Evolutionary conservation across 2,329 filamentous ascomycete species (phyloP).

Genomic region (Xylaria sp.): DNA sequence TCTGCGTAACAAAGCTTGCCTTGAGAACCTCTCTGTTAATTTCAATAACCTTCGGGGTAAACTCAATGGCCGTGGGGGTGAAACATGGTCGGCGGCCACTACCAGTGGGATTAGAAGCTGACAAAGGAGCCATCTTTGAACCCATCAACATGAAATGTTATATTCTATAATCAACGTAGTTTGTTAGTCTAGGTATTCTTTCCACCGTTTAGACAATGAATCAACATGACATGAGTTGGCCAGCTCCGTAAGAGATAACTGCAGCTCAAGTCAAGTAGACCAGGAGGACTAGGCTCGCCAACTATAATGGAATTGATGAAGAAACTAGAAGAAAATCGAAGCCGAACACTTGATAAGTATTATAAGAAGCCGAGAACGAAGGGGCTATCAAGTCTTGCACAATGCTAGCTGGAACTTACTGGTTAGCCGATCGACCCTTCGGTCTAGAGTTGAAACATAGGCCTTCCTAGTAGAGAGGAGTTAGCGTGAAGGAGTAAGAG

Average conservation of each 20-base stretch:
- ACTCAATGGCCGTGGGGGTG: slow-evolving; percentile 24
- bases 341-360: not conserved
- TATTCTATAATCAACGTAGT: not conserved
- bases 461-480: not conserved
- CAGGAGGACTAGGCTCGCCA: no score
- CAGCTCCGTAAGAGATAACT: not conserved
- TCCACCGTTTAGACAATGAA: not conserved
- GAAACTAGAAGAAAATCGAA: not conserved
- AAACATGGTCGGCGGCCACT: slow-evolving; percentile 1
- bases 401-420: not conserved
- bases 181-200: not conserved
- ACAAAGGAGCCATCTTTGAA: slow-evolving; percentile 10
- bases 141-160: not conserved
- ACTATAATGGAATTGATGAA: not conserved
- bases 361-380: not conserved
- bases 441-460: not conserved
- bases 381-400: not conserved
- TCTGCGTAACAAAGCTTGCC: slow-evolving; percentile 40
- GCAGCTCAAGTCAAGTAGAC: not conserved
- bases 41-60: slow-evolving; percentile 12
- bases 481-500: not conserved
- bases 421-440: not conserved
- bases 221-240: not conserved
- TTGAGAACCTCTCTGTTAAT: slow-evolving; percentile 31
- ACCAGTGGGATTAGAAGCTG: not conserved